These are phyloP conservation scores for Candida methanosorbosa DNA, from an alignment of 805 yeast species.

Conservation along the genomic window DNA sequence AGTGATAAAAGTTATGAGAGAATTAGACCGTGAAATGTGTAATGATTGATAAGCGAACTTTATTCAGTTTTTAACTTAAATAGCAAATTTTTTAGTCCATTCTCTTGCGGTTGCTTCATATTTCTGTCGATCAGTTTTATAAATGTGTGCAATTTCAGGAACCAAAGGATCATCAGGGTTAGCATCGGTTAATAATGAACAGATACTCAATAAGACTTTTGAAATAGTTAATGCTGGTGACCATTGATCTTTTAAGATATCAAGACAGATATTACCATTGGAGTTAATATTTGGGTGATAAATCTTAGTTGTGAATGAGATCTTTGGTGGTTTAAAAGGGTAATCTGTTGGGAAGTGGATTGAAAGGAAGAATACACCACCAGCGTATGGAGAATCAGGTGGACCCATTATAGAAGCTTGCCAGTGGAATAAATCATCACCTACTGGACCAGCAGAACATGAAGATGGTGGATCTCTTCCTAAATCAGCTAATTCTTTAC, in stretches of 20 bases:
- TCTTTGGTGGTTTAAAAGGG: conserved; percentile 98
- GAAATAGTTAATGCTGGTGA: conserved; percentile 97
- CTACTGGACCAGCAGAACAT: conserved; percentile 98
- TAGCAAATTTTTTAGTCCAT: conserved; percentile 98
- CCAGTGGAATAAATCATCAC: conserved; percentile 98
- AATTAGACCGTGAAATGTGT: too few relatives aligned
- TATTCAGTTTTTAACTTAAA: conserved; percentile 30
- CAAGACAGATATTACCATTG: conserved; percentile 93
- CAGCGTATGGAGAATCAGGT: conserved; percentile 76
- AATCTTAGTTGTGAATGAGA: conserved; percentile 86
- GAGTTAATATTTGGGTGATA: conserved; percentile 97
- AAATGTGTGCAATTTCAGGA: conserved; percentile 95
- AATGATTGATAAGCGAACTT: too few relatives aligned
- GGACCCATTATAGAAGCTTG: conserved; percentile 99
- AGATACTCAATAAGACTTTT: conserved; percentile 87
- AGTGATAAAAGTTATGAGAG: too few relatives aligned
- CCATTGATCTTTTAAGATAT: conserved; percentile 97
- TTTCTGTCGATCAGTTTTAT: conserved; percentile 87
- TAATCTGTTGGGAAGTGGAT: conserved; percentile 98
- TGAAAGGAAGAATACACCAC: conserved; percentile 89
- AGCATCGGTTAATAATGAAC: conserved; percentile 94
- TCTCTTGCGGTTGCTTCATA: conserved; percentile 96
- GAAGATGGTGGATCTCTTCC: conserved; percentile 99
- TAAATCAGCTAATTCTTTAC: conserved; percentile 89
- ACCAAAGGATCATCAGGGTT: conserved; percentile 99